These are phyloP conservation scores for Solanum megistacrolobum DNA, from an alignment of 257 asterid species.

Conservation along the genomic window DNA sequence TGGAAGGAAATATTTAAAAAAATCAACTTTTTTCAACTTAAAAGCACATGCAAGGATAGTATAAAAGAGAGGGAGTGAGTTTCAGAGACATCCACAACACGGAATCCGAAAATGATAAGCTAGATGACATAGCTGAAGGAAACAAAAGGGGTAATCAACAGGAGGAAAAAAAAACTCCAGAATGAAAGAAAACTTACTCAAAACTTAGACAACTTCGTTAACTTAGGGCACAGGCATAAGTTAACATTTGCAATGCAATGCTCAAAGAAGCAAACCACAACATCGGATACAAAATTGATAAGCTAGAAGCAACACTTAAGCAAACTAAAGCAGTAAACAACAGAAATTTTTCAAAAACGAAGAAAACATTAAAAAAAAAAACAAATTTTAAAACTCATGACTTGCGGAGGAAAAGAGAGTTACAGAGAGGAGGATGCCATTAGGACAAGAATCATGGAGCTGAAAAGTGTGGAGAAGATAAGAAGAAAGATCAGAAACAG, in stretches of 20 bases:
- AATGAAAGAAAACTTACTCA: background rate
- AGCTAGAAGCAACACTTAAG: background rate
- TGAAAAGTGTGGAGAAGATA: slow-evolving; percentile 55
- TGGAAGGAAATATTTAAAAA: background rate
- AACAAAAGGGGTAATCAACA: background rate
- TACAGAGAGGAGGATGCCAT: slow-evolving; percentile 78
- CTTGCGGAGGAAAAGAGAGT: background rate
- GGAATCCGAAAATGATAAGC: background rate
- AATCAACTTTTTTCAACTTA: background rate
- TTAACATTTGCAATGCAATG: background rate
- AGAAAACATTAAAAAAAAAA: background rate
- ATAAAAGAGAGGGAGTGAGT: background rate
- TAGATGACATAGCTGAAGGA: background rate
- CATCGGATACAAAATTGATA: background rate
- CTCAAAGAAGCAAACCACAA: background rate
- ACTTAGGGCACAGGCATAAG: background rate
- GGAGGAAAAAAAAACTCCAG: background rate
- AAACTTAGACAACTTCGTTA: background rate
- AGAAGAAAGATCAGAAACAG: slow-evolving; percentile 48
- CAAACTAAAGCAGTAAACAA: background rate
- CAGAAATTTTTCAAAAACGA: background rate
- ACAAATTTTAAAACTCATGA: background rate
- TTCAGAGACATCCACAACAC: background rate
- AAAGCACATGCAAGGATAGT: background rate
- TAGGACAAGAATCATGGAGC: slow-evolving; percentile 68